These are phyloP conservation scores for Arabidopsis lyrata DNA, from an alignment of 441 rosid genomes.

Conservation along the genomic window DNA sequence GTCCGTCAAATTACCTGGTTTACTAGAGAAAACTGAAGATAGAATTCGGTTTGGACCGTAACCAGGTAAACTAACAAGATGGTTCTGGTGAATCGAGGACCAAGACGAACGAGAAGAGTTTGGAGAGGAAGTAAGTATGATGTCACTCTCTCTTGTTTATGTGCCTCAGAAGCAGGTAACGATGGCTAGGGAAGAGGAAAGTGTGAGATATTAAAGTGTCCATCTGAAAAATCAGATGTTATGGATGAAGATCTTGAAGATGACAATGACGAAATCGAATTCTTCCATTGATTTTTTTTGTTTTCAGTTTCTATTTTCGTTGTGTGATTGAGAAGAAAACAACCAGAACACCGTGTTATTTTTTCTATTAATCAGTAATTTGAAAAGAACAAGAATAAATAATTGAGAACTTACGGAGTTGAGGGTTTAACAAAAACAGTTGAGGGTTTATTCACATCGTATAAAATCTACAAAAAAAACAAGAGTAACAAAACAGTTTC, in stretches of 20 bases:
- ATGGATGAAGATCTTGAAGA: slow-evolving; percentile 43
- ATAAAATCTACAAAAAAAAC: too few species aligned
- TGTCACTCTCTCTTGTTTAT: slow-evolving; percentile 23
- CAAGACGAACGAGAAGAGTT: slow-evolving; percentile 33
- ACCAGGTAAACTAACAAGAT: slow-evolving; percentile 37
- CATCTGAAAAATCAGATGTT: slow-evolving; percentile 51
- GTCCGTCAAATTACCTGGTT: slow-evolving; percentile 54
- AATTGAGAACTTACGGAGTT: too few species aligned
- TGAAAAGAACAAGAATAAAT: too few species aligned
- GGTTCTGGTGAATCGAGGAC: slow-evolving; percentile 4
- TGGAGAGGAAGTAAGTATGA: slow-evolving; percentile 31
- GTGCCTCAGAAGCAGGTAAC: slow-evolving; percentile 29
- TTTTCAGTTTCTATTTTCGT: slow-evolving; percentile 35
- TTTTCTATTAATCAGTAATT: too few species aligned
- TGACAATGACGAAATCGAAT: slow-evolving; percentile 25
- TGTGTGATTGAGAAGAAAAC: not conserved
- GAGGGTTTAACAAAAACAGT: too few species aligned
- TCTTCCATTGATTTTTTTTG: slow-evolving; percentile 26
- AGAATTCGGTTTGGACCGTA: slow-evolving; percentile 78
- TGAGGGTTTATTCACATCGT: too few species aligned
- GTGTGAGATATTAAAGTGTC: slow-evolving; percentile 34
- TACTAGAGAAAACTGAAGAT: slow-evolving; percentile 56
- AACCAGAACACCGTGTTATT: too few species aligned
- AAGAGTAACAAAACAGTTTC: too few species aligned
- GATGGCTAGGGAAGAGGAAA: slow-evolving; percentile 37